Percentiles rank a stretch among this genome's conserved stretches.
phyloP scores from a whole-genome alignment of 371 early-diverging fungal genomes.

The Actinomucor elegans region DNA sequence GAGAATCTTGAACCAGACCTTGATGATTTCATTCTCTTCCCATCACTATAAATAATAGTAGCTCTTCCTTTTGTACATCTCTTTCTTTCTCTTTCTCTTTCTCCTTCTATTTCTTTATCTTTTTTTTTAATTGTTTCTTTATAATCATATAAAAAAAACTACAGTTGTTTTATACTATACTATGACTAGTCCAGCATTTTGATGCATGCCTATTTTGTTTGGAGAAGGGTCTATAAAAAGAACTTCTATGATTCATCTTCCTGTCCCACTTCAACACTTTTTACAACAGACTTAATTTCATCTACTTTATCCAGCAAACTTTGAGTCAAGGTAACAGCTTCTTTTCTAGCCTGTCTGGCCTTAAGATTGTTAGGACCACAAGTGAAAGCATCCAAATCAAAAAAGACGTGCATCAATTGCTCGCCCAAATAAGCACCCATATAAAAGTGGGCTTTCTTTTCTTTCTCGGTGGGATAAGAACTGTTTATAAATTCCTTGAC shows the following conservation, averaged over 20 bases:
- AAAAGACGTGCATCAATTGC: slow-evolving; percentile 27
- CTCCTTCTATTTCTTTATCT: neutral
- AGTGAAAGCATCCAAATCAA: slow-evolving; percentile 19
- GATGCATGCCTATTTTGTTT: too few species aligned
- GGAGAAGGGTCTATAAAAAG: too few species aligned
- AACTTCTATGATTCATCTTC: neutral
- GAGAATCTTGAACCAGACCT: neutral
- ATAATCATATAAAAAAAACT: neutral
- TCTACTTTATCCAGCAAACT: slow-evolving; percentile 22
- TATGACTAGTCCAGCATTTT: too few species aligned
- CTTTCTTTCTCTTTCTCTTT: too few species aligned
- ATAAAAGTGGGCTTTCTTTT: slow-evolving; percentile 20
- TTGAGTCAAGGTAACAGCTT: slow-evolving; percentile 16
- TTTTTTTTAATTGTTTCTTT: neutral
- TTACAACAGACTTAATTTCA: slow-evolving; percentile 25
- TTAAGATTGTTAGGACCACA: slow-evolving; percentile 11
- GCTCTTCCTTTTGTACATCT: too few species aligned
- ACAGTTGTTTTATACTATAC: neutral
- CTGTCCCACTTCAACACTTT: slow-evolving; percentile 1
- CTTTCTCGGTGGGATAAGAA: slow-evolving; percentile 4
- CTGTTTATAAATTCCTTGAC: slow-evolving; percentile 8
- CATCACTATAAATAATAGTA: slow-evolving; percentile 9
- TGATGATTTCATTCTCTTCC: slow-evolving; percentile 20
- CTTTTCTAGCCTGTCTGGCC: slow-evolving; percentile 24
- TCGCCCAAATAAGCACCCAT: slow-evolving; percentile 20